These are phyloP conservation scores for Gorgonomyces haynaldii DNA, from an alignment of 192 early-diverging fungal species.

Conservation along the genomic window DNA sequence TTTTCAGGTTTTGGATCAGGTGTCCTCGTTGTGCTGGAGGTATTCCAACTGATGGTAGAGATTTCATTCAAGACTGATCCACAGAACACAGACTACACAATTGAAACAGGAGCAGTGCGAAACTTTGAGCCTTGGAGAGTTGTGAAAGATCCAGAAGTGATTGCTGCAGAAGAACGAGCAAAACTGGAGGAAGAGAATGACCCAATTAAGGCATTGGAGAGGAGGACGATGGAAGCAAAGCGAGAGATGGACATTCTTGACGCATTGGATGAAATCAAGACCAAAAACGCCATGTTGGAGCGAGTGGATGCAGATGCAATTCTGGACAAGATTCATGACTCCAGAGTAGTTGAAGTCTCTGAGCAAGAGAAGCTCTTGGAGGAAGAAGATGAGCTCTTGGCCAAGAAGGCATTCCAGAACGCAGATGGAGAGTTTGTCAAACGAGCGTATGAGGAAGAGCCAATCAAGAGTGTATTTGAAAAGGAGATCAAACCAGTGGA, in stretches of 20 bases:
- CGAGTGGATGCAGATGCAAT: constrained; percentile 57
- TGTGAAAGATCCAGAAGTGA: constrained; percentile 45
- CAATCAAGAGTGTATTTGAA: background rate
- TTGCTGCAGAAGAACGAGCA: constrained; percentile 42
- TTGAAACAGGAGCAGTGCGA: constrained; percentile 80
- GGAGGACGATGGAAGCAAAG: constrained; percentile 83
- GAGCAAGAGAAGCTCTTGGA: constrained; percentile 25
- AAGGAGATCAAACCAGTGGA: background rate
- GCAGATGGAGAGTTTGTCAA: constrained; percentile 55
- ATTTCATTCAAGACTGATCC: constrained; percentile 99
- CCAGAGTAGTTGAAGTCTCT: constrained; percentile 10
- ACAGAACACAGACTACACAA: constrained; percentile 85
- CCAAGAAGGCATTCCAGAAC: constrained; percentile 50
- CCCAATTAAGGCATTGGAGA: constrained; percentile 91
- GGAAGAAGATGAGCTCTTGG: constrained; percentile 53
- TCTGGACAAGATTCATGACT: constrained; percentile 35
- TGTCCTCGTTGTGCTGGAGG: constrained; percentile 75
- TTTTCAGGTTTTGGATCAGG: constrained; percentile 57
- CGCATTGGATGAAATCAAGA: constrained; percentile 87
- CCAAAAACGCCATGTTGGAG: constrained; percentile 74
- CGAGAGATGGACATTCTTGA: constrained; percentile 95
- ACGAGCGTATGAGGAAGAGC: constrained; percentile 39
- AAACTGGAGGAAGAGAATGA: constrained; percentile 84
- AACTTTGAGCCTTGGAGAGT: constrained; percentile 95
- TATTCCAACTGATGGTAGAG: constrained; percentile 40